Conservation (phyloP, 805 yeast genomes). For the Torulaspora franciscae region DNA sequence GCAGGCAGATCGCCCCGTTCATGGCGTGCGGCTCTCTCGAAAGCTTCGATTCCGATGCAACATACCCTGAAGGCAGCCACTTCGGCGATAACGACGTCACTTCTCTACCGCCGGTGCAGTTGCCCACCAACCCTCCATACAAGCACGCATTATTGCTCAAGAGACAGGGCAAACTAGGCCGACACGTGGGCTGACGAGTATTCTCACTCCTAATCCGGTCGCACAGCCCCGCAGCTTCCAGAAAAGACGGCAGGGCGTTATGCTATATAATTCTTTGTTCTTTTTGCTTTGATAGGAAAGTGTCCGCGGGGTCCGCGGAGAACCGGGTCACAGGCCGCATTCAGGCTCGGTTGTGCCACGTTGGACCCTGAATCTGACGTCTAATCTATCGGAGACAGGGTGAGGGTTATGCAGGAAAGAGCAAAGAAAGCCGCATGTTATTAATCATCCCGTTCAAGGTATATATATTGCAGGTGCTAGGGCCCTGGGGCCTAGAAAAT, state of each 20-base stretch:
- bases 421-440: too few relatives aligned
- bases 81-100: constrained; percentile 18
- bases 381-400: not conserved
- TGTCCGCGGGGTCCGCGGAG: not conserved
- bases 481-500: too few relatives aligned
- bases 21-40: constrained; percentile 91
- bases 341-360: too few relatives aligned
- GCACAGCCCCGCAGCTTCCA: constrained; percentile 2
- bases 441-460: too few relatives aligned
- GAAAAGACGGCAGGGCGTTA: not conserved
- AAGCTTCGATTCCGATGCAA: constrained; percentile 92
- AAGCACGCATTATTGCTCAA: constrained; percentile 85
- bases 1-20: constrained; percentile 80
- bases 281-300: not conserved
- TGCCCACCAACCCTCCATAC: constrained; percentile 96
- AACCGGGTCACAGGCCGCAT: too few relatives aligned
- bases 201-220: not conserved
- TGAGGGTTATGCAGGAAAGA: too few relatives aligned
- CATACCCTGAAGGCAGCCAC: constrained; percentile 47
- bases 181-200: constrained; percentile 18
- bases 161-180: constrained; percentile 58
- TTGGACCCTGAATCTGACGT: not conserved
- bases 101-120: constrained; percentile 83
- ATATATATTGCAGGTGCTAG: too few relatives aligned
- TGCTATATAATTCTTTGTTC: not conserved